These are phyloP conservation scores for Kwoniella dendrophila DNA, from an alignment of 768 basidiomycete genomes.

Conservation along the genomic window DNA sequence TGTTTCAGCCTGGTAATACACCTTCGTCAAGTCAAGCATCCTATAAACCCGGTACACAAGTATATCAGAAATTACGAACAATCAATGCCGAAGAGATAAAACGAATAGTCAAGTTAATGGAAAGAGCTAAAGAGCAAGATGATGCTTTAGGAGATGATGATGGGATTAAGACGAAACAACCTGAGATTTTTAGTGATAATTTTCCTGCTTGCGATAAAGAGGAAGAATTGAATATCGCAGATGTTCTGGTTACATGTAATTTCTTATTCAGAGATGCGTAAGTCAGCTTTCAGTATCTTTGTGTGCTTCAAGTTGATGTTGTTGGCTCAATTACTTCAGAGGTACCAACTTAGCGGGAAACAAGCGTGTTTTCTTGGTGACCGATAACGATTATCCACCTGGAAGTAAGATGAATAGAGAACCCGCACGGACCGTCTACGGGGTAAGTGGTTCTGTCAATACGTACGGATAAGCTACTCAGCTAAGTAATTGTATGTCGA, in stretches of 20 bases:
- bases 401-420: conserved; percentile 30
- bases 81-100: conserved; percentile 81
- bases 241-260: conserved; percentile 87
- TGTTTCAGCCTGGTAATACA: conserved; percentile 66
- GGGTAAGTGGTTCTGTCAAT: conserved; percentile 28
- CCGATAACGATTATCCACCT: conserved; percentile 78
- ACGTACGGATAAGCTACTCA: too few relatives aligned
- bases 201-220: conserved; percentile 68
- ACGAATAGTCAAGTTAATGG: conserved; percentile 73
- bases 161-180: conserved; percentile 31
- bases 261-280: conserved; percentile 87
- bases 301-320: conserved; percentile 12
- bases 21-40: conserved; percentile 34
- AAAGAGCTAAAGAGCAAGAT: conserved; percentile 63
- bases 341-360: conserved; percentile 67
- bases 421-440: conserved; percentile 48
- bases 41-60: conserved; percentile 57
- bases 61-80: conserved; percentile 75
- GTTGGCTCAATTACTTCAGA: conserved; percentile 58
- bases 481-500: too few relatives aligned
- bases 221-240: conserved; percentile 73
- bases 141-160: conserved; percentile 61
- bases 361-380: conserved; percentile 92
- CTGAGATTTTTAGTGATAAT: conserved; percentile 62
- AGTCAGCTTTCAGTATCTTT: conserved; percentile 33